Base-by-base conservation (phyloP, 805 yeast species). In the Zygosaccharomyces bisporus region DNA sequence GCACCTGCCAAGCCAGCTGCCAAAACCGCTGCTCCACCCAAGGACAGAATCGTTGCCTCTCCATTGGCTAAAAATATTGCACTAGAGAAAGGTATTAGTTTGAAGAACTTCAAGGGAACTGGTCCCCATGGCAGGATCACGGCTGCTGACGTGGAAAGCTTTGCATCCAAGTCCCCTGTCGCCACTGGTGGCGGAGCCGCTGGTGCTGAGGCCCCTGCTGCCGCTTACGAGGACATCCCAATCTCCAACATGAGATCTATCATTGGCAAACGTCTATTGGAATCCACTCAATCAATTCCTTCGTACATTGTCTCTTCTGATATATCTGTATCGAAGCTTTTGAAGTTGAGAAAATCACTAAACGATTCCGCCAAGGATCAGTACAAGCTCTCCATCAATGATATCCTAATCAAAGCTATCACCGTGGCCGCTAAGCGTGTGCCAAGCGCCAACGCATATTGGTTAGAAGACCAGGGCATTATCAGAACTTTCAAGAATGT, bases 121-220 rank as follows among this genome's bases (percentile, higher is more conserved):
- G 99, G 99, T 57, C 98, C 98, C 64, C 76, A 76, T 61, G 98
- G 98, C 56, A 86, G 99, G 75, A 87, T 93, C 65, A 76, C 86
- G 54, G 93, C 90, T 61, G 80, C 80, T 59, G 99, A 93, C 66
- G 85, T 93, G 54, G 97, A 91, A 71, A 72, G 72, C 58, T 78
- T 71, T 72, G 72, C 79, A 68, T 72, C 46, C 19, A 44, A 51
- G 32, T 43, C 54, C 10, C 56, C 72, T 18, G 52, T 70, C 14
- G 47, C 68, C 27, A 45, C 69, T 21, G 50, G 69, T 38, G 51
- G 73, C 16, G 61, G 68, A 35, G 61, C 72, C 41, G 56, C 73
- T 35, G 62, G 77, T 38, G 64, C 80, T 14, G 56, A 74, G 29
- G 56, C 81, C n/a, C 67, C 83, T 24, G 66, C 76, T 46, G 77